Evolutionary conservation across 345 rosid species (phyloP).

Genomic region (Eucalyptus pauciflora): DNA sequence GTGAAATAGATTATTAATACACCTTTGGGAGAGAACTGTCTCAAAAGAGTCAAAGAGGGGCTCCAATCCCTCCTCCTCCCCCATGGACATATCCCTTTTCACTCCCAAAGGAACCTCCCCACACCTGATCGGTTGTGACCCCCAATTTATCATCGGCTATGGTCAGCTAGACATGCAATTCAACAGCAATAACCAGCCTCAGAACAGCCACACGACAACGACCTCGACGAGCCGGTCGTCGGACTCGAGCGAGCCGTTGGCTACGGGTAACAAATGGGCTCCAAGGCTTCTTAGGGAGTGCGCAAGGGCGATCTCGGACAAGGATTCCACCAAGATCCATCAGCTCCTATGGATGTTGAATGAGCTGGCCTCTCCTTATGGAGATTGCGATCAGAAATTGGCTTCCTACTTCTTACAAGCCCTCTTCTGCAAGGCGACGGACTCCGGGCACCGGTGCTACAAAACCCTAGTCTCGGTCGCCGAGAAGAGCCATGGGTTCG

Average conservation of each 20-base stretch:
- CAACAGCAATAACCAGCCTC: background rate
- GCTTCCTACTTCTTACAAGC: conserved; percentile 68
- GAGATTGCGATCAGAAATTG: conserved; percentile 65
- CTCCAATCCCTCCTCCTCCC: background rate
- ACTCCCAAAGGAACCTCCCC: background rate
- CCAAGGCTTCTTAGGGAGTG: conserved; percentile 53
- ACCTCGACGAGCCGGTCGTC: conserved; percentile 28
- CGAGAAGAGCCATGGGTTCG: conserved; percentile 46
- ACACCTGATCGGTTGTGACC: background rate
- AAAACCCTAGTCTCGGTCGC: conserved; percentile 57
- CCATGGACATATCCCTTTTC: conserved; percentile 1
- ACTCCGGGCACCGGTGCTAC: conserved; percentile 51
- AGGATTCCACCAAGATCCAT: conserved; percentile 53
- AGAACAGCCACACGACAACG: conserved; percentile 27
- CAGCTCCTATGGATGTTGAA: conserved; percentile 73
- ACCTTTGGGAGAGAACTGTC: background rate
- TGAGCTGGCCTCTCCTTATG: conserved; percentile 68
- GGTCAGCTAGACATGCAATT: conserved; percentile 1
- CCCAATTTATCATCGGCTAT: background rate
- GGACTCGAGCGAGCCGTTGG: conserved; percentile 24
- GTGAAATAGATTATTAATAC: background rate
- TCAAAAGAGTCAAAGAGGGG: background rate
- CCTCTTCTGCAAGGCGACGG: conserved; percentile 57
- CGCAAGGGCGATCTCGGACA: conserved; percentile 60
- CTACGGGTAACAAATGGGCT: conserved; percentile 34